phyloP scores from a whole-genome alignment of 176 grass and related monocot genomes.

The Oryza longistaminata region DNA sequence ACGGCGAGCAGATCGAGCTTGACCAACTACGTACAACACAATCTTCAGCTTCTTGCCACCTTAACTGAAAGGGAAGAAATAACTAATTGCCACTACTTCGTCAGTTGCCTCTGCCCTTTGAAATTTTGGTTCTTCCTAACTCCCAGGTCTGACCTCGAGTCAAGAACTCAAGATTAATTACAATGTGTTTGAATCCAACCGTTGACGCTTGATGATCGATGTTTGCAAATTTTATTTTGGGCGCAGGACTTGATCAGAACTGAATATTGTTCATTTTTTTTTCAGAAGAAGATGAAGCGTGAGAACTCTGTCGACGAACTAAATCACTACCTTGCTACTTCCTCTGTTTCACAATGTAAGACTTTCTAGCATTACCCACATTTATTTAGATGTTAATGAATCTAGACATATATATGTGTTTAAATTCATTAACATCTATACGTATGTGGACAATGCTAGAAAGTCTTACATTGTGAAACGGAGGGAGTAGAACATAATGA shows the following conservation, averaged over 20 bases:
- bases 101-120: background rate
- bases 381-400: too few relatives aligned
- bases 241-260: background rate
- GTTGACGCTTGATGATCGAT: background rate
- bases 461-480: too few relatives aligned
- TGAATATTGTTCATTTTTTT: background rate
- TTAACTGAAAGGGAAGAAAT: background rate
- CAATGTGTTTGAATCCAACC: background rate
- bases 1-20: constrained; percentile 8
- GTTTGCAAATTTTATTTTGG: background rate
- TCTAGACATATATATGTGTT: too few relatives aligned
- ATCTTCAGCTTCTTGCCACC: background rate
- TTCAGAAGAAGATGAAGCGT: background rate
- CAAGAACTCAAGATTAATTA: background rate
- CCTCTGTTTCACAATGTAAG: too few relatives aligned
- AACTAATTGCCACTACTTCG: background rate
- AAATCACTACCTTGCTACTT: background rate
- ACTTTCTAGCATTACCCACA: too few relatives aligned
- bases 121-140: background rate
- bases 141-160: background rate
- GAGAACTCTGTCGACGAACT: background rate
- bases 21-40: background rate
- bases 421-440: too few relatives aligned
- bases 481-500: too few relatives aligned
- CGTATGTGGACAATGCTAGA: too few relatives aligned